These are phyloP conservation scores for Cymbopogon flexuosus DNA, from an alignment of 202 grass and related monocot genomes.

Conservation along the genomic window DNA sequence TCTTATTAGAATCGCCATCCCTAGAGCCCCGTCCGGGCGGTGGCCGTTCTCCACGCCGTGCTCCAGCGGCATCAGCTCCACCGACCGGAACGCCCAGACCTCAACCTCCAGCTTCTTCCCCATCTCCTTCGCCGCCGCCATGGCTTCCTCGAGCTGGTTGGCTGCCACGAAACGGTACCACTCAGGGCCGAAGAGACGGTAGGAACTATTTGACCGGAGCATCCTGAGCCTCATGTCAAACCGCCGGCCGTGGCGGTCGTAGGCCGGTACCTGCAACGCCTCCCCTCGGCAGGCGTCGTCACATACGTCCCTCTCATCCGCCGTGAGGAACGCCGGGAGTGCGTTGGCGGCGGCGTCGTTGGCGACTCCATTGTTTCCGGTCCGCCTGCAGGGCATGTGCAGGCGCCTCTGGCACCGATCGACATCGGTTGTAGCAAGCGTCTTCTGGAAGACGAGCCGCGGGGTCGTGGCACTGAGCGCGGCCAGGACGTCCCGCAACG, in stretches of 20 bases:
- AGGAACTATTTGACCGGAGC: accelerated
- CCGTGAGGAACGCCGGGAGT: too few species aligned
- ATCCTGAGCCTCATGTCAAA: neutral
- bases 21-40: neutral
- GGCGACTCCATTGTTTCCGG: too few species aligned
- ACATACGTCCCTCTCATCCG: too few species aligned
- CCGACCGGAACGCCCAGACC: neutral
- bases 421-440: too few species aligned
- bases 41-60: neutral
- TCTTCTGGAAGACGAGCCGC: too few species aligned
- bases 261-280: neutral
- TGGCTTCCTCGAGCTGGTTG: neutral
- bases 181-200: neutral
- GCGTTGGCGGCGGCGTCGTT: too few species aligned
- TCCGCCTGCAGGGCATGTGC: too few species aligned
- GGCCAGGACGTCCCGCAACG: too few species aligned
- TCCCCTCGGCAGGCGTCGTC: neutral
- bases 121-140: neutral
- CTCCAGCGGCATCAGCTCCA: neutral
- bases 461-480: too few species aligned
- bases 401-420: too few species aligned
- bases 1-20: neutral
- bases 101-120: neutral
- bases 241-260: neutral
- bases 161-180: neutral